phyloP scores from a whole-genome alignment of 2,329 filamentous ascomycete genomes.

The Aspergillus calidoustus region DNA sequence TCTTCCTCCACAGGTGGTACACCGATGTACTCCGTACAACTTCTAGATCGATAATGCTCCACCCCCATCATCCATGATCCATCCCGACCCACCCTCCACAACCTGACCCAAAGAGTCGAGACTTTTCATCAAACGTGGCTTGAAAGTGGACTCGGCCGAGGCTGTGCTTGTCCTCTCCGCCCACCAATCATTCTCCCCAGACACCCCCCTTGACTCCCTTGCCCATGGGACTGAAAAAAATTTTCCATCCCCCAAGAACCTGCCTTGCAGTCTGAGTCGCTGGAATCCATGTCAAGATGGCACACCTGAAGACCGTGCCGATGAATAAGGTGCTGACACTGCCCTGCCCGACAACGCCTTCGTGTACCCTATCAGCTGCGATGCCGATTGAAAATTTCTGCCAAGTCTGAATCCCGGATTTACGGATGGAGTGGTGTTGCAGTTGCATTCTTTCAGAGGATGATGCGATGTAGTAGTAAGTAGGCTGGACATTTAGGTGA shows the following conservation, averaged over 20 bases:
- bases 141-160: neutral
- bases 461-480: too few relatives aligned
- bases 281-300: neutral
- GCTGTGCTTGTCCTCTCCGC: neutral
- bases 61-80: neutral
- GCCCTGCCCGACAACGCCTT: neutral
- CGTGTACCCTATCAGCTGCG: conserved; percentile 5
- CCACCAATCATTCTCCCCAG: conserved; percentile 2
- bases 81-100: neutral
- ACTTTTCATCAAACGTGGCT: neutral
- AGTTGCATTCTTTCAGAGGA: neutral
- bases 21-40: too few relatives aligned
- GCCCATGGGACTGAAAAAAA: conserved; percentile 6
- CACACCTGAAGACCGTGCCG: neutral
- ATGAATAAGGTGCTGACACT: conserved; percentile 7
- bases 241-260: neutral
- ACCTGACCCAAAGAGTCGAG: neutral
- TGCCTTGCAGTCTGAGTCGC: neutral
- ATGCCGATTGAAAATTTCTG: neutral
- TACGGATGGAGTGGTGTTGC: conserved; percentile 3
- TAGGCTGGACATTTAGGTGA: too few relatives aligned
- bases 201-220: neutral
- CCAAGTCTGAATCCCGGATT: neutral
- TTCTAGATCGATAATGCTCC: neutral
- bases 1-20: neutral